phyloP scores from a whole-genome alignment of 2,329 filamentous ascomycete species.

The Calonectria multiphialidica region DNA sequence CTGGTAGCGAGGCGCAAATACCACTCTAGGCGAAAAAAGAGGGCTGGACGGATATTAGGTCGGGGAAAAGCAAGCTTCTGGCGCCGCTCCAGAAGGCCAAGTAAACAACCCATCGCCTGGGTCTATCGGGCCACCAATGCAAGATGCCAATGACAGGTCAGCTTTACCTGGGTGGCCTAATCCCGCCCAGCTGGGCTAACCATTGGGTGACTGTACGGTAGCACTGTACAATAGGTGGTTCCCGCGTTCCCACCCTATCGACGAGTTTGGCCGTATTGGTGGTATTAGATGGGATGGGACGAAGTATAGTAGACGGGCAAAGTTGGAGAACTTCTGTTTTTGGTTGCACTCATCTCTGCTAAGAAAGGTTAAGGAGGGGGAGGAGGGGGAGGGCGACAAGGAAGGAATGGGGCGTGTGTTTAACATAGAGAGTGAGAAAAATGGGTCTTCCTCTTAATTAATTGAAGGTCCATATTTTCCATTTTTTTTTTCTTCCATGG shows the following conservation, averaged over 20 bases:
- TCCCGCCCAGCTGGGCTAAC: not conserved
- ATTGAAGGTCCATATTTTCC: not conserved
- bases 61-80: slow-evolving; percentile 36
- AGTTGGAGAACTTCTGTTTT: slow-evolving; percentile 1
- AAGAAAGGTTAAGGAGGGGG: not conserved
- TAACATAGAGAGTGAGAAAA: not conserved
- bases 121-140: slow-evolving; percentile 38
- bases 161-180: not conserved
- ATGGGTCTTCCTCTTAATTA: not conserved
- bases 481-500: not conserved
- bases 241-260: not conserved
- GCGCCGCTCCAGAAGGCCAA: slow-evolving; percentile 31
- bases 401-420: not conserved
- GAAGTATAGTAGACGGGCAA: not conserved
- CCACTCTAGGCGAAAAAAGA: not conserved
- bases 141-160: slow-evolving; percentile 43
- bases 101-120: slow-evolving; percentile 8
- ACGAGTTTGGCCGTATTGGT: not conserved
- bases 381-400: not conserved
- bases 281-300: not conserved
- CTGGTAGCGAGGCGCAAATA: not conserved
- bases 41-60: slow-evolving; percentile 15
- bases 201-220: not conserved
- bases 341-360: slow-evolving; percentile 6
- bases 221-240: not conserved